Evolutionary conservation across 352 stramenopile genomes (phyloP), one percentile per base, ranked within the genome.

Genomic region (Phytophthora cactorum): DNA sequence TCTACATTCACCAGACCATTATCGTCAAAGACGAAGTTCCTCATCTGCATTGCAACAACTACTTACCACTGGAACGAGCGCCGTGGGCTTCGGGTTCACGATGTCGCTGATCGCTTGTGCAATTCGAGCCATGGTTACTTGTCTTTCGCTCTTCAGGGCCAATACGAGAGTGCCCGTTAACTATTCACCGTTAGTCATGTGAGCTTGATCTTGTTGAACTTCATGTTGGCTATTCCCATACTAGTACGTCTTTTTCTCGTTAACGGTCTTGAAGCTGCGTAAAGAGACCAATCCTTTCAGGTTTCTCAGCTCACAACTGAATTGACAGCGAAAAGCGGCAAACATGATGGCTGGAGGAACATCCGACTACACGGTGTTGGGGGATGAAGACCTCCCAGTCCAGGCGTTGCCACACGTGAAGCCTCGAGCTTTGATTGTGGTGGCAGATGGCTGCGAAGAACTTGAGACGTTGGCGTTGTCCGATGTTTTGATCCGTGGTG

Each of bases 371-470:
- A 67, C 45, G 27, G 55, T 57, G 22, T 14, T 71, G 39, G 59
- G 59, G 17, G 59, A 74, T 36, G 63, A 79, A 28, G 56, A 77
- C 7, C 57, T 77, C 7, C 56, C 59, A n/a, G 55, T 70, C 12
- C 72, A 68, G 12, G 59, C 52, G 8, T 38, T 67, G 25, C 75
- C 62, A 17, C 64, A 77, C 29, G 74, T 88, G 32, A 90, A 90
- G 63, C 83, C 83, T 34, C 78, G 81, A 22, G 83, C 79, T 67
- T 77, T 91, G 46, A 77, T 91, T 34, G 70, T 84, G 8, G 72
- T 90, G 34, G 78, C 75, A 28, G 72, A 93, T 44, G 85, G 85
- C 59, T 86, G 77, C 25, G 85, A 93, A 27, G 85, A 93, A 25
- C 59, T 93, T 8, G 85, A 93, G 60, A 77, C 73, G 32, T 59